Percentiles rank a stretch among this genome's conserved stretches.
phyloP scores from a whole-genome alignment of 140 eudicot genomes.

The Anethum foeniculum region DNA sequence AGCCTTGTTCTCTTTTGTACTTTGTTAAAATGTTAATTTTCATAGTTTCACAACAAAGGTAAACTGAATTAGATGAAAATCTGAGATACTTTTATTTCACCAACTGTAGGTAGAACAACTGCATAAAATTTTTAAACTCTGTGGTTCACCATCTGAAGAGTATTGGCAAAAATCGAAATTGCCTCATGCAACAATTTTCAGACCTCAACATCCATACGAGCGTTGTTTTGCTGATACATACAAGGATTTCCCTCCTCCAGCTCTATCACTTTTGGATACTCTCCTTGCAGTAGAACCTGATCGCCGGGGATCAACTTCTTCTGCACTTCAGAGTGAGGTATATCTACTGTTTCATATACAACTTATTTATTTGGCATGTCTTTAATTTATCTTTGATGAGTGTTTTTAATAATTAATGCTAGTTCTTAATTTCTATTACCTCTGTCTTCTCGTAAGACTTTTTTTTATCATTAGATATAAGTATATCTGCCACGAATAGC shows the following conservation, averaged over 20 bases:
- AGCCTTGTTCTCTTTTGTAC: neutral
- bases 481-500: neutral
- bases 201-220: slow-evolving; percentile 73
- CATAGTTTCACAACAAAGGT: neutral
- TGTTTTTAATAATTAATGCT: neutral
- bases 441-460: neutral
- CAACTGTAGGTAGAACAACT: slow-evolving; percentile 71
- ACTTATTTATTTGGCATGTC: neutral
- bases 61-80: neutral
- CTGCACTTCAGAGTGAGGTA: slow-evolving; percentile 79
- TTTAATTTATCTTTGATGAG: neutral
- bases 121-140: slow-evolving; percentile 78
- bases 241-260: slow-evolving; percentile 59
- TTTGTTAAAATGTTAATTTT: neutral
- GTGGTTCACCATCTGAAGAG: slow-evolving; percentile 74
- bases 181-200: slow-evolving; percentile 72
- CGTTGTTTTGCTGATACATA: slow-evolving; percentile 60
- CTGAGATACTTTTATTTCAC: neutral
- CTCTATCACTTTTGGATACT: slow-evolving; percentile 55
- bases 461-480: neutral
- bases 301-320: slow-evolving; percentile 56
- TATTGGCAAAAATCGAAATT: slow-evolving; percentile 77
- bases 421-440: neutral
- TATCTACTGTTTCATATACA: neutral
- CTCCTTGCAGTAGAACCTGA: slow-evolving; percentile 78